These are phyloP conservation scores for Nakazawaea ishiwadae DNA, from an alignment of 805 yeast species.

Conservation along the genomic window DNA sequence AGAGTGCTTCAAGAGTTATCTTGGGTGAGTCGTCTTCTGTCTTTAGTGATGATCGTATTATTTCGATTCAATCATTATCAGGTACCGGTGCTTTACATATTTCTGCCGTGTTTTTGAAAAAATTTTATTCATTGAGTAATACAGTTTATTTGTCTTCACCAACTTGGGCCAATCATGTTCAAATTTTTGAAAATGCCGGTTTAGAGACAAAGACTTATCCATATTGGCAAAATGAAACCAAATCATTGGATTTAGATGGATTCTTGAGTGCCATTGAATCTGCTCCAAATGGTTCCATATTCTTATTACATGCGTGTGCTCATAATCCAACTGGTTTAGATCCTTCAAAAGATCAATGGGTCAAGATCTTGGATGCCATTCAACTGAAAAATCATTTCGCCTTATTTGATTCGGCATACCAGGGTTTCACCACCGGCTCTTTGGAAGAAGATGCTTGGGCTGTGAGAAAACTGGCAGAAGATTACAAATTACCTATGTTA, in stretches of 20 bases:
- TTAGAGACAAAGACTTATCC: conserved; percentile 68
- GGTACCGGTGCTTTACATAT: conserved; percentile 92
- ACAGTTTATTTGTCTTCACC: conserved; percentile 76
- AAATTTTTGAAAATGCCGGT: conserved; percentile 71
- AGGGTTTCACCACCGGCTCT: conserved; percentile 93
- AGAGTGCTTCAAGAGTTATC: conserved; percentile 69
- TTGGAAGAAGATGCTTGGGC: conserved; percentile 83
- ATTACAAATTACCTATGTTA: conserved; percentile 50
- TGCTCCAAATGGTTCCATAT: conserved; percentile 75
- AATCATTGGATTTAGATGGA: conserved; percentile 68
- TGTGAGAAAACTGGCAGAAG: conserved; percentile 56
- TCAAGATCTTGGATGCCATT: conserved; percentile 56
- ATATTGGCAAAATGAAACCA: conserved; percentile 75
- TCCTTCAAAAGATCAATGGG: conserved; percentile 84
- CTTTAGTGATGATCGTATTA: conserved; percentile 40
- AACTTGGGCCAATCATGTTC: conserved; percentile 97
- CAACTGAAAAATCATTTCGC: conserved; percentile 65
- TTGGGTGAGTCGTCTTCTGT: conserved; percentile 58
- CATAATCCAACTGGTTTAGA: conserved; percentile 98
- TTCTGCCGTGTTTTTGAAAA: conserved; percentile 66
- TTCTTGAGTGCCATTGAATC: conserved; percentile 53
- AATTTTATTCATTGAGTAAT: conserved; percentile 35
- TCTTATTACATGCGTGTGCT: conserved; percentile 91
- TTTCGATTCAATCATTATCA: conserved; percentile 72
- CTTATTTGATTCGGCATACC: conserved; percentile 92